These are phyloP conservation scores for Talaromyces nanjingensis DNA, from an alignment of 495 filamentous ascomycete genomes.

Conservation along the genomic window DNA sequence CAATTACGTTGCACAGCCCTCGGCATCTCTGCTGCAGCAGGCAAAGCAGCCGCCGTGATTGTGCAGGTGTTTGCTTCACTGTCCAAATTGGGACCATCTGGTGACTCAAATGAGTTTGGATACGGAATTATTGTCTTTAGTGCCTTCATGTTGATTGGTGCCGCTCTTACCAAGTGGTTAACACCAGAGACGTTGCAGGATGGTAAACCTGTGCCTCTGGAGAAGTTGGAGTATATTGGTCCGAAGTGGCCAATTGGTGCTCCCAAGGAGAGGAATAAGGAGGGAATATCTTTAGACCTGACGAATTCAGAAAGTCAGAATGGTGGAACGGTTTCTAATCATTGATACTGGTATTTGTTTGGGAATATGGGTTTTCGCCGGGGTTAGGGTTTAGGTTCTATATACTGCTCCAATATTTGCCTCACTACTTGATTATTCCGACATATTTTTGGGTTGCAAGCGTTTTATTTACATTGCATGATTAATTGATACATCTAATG, in stretches of 20 bases:
- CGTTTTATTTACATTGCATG: neutral
- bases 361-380: neutral
- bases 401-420: too few relatives aligned
- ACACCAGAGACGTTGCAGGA: constrained; percentile 4
- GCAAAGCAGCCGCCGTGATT: constrained; percentile 53
- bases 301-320: neutral
- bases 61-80: constrained; percentile 39
- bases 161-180: constrained; percentile 23
- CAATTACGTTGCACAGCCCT: constrained; percentile 52
- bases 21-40: constrained; percentile 46
- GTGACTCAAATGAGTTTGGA: constrained; percentile 23
- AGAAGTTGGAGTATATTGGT: constrained; percentile 9
- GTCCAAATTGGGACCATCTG: constrained; percentile 12
- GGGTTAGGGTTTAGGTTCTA: neutral
- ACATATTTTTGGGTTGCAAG: neutral
- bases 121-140: constrained; percentile 39
- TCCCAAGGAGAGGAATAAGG: neutral
- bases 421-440: neutral
- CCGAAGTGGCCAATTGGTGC: neutral
- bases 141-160: constrained; percentile 40
- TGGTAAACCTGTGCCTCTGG: neutral
- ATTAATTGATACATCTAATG: neutral
- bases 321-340: neutral
- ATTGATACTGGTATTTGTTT: neutral
- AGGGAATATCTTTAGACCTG: neutral